Conservation (phyloP, 2,329 filamentous ascomycete species). For the Calycina marina region DNA sequence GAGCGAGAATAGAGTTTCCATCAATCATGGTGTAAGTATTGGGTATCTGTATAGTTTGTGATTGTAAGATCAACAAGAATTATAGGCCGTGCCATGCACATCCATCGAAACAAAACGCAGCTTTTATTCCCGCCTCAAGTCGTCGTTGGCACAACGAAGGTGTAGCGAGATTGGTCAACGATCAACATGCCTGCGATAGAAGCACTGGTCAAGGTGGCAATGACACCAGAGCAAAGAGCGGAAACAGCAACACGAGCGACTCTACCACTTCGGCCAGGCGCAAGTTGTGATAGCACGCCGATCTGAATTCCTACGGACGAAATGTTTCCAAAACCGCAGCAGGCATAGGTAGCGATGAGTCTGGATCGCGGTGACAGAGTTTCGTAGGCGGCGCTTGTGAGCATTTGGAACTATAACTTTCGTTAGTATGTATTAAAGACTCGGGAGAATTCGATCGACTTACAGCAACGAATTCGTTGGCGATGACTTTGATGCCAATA, state of each 20-base stretch:
- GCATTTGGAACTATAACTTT: constrained; percentile 15
- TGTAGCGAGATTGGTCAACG: constrained; percentile 30
- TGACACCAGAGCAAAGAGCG: constrained; percentile 61
- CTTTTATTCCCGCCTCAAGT: no score
- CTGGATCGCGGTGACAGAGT: constrained; percentile 52
- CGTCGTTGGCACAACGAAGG: not conserved
- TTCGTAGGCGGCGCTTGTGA: constrained; percentile 39
- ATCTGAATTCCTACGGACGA: constrained; percentile 82
- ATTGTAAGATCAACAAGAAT: no score
- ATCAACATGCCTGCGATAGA: constrained; percentile 65
- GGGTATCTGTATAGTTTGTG: no score
- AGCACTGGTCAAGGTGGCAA: constrained; percentile 67
- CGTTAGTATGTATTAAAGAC: not conserved
- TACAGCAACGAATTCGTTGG: constrained; percentile 27
- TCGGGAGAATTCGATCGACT: constrained; percentile 3
- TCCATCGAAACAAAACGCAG: no score
- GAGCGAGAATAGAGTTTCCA: no score
- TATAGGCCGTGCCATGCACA: no score
- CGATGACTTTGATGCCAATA: constrained; percentile 75
- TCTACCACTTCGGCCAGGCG: constrained; percentile 58
- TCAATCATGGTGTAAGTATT: no score
- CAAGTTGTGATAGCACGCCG: constrained; percentile 70
- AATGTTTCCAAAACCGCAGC: constrained; percentile 77
- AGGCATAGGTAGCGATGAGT: constrained; percentile 74
- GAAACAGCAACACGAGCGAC: constrained; percentile 64